These are phyloP conservation scores for Termitomyces sp. DNA, from an alignment of 768 basidiomycete species.

Conservation along the genomic window DNA sequence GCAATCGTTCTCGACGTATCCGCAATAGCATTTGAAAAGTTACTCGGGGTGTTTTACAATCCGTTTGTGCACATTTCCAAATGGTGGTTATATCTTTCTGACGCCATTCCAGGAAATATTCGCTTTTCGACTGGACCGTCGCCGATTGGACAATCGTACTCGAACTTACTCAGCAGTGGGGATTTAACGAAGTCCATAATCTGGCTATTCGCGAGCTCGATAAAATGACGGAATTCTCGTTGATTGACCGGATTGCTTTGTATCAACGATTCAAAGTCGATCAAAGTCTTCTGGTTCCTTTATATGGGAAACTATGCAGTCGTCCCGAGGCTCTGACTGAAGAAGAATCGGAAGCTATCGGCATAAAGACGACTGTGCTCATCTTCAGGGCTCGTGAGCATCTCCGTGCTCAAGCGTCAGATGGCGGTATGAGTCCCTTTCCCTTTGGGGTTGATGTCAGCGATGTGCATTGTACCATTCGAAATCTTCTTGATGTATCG, in stretches of 20 bases:
- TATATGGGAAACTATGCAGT: constrained; percentile 47
- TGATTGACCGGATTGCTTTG: constrained; percentile 28
- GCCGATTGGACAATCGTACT: constrained; percentile 54
- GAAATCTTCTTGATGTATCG: constrained; percentile 11
- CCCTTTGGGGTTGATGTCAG: constrained; percentile 23
- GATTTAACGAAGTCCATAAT: constrained; percentile 28
- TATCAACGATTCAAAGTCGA: constrained; percentile 53
- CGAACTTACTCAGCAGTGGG: constrained; percentile 48
- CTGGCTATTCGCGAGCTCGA: constrained; percentile 41
- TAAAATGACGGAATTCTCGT: constrained; percentile 4
- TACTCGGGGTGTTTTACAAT: constrained; percentile 56
- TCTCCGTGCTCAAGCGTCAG: constrained; percentile 26
- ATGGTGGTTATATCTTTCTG: neutral
- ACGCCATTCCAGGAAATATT: constrained; percentile 38
- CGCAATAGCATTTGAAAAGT: constrained; percentile 33
- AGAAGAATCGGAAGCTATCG: constrained; percentile 52
- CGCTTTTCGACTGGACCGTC: constrained; percentile 43
- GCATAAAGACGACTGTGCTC: constrained; percentile 47
- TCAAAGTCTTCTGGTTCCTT: constrained; percentile 38
- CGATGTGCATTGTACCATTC: constrained; percentile 30
- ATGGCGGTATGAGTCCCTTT: constrained; percentile 31
- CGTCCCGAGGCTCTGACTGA: constrained; percentile 46
- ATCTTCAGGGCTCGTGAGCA: constrained; percentile 52
- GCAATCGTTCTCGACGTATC: constrained; percentile 37
- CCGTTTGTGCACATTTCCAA: constrained; percentile 27